Evolutionary conservation across 2,329 filamentous ascomycete genomes (phyloP).

Genomic region (Trichoderma semiorbis): DNA sequence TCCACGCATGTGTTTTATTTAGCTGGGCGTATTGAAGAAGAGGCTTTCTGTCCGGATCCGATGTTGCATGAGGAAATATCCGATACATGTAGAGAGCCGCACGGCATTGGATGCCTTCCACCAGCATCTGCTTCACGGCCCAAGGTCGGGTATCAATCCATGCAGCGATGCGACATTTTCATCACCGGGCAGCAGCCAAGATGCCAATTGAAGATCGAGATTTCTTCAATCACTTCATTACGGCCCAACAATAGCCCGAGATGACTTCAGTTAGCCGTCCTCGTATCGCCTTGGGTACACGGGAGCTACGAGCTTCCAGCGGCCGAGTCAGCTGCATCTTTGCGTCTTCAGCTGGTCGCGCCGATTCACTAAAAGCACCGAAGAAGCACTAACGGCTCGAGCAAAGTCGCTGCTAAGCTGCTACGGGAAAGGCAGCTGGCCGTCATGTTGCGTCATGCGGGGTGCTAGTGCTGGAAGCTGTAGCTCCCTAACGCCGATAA

Average conservation of each 20-base stretch:
- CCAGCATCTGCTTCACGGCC: not conserved
- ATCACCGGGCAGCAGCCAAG: slow-evolving; percentile 3
- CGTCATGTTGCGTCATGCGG: slow-evolving; percentile 17
- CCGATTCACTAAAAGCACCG: not conserved
- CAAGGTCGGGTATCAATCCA: not conserved
- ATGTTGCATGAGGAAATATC: not conserved
- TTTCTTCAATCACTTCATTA: not conserved
- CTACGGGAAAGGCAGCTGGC: not conserved
- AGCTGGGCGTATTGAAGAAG: not conserved
- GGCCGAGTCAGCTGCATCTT: not conserved
- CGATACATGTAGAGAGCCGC: not conserved
- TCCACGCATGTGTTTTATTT: not conserved
- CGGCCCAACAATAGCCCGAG: not conserved
- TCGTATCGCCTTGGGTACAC: not conserved
- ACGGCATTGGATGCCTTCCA: not conserved
- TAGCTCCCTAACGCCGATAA: slow-evolving; percentile 17
- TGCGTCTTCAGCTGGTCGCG: not conserved
- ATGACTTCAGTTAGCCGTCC: not conserved
- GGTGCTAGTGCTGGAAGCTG: slow-evolving; percentile 3
- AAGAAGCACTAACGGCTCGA: slow-evolving; percentile 3
- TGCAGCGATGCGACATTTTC: not conserved
- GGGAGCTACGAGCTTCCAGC: not conserved
- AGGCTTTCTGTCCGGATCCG: not conserved
- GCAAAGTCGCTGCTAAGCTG: slow-evolving; percentile 4
- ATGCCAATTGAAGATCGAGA: not conserved